Evolutionary conservation across 2,329 filamentous ascomycete species (phyloP), one percentile per base, ranked within the genome.

Genomic region (Colletotrichum navitas): DNA sequence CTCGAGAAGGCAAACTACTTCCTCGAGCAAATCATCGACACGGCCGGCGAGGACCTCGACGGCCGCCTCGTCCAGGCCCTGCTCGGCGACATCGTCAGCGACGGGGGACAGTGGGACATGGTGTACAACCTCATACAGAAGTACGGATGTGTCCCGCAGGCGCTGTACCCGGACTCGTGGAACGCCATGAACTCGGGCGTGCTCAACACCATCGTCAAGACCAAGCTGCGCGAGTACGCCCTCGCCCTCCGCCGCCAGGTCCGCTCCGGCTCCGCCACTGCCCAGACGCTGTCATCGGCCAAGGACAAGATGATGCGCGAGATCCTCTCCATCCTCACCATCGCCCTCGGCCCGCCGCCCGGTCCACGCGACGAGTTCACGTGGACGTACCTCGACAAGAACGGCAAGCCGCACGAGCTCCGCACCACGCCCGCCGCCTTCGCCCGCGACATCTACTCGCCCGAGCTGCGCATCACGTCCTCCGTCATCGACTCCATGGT

Each of bases 91-190:
- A 91, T 94, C 0, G 90, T 96, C 5, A 89, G 88, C 10, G 94
- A 97, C 78, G 94, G 94, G 36, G 94, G 94, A 0, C 94, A 97
- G 80, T 97, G 93, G 93, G 94, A 97, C 80, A 97, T 97, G 94
- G 92, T 94, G 2, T 92, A 90, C 74, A 97, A 97, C 77, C 84
- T 97, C 12, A 93, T 97, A 6, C 83, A 89, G 55, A 97, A 97
- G 83, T 97, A 97, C 78, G 94, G 94, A 36, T 88, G 97, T n/a
- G 91, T 96, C 0, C 94, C 94, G 3, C 93, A 97, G 79, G 83
- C 85, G 0, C 82, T 97, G 2, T 97, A 96, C 78, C 94, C 94
- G 0, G 94, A 97, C 79, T 90, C 88, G 65, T 95, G 88, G 86
- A 95, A 93, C 79, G 93, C 94, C 5, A 88, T 88, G 84, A 90